These are phyloP conservation scores for Phytophthora agathidicida DNA, from an alignment of 352 stramenopile species.

Conservation along the genomic window DNA sequence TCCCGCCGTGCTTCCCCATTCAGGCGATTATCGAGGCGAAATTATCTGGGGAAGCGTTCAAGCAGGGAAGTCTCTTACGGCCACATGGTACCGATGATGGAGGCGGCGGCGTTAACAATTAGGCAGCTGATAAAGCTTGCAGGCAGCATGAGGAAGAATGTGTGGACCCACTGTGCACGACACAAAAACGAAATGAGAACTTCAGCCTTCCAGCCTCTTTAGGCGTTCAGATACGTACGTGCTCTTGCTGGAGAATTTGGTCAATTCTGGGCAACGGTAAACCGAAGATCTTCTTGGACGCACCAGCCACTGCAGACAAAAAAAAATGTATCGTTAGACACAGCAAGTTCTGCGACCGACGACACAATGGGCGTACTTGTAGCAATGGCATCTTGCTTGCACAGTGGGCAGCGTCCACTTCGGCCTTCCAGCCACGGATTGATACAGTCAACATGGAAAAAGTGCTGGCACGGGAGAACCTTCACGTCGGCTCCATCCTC, in stretches of 20 bases:
- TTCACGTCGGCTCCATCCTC: slow-evolving; percentile 61
- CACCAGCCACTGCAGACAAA: slow-evolving; percentile 39
- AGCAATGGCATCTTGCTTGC: slow-evolving; percentile 82
- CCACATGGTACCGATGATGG: slow-evolving; percentile 80
- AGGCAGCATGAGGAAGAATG: slow-evolving; percentile 83
- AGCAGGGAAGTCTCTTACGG: slow-evolving; percentile 44
- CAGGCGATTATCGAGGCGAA: slow-evolving; percentile 15
- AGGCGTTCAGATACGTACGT: slow-evolving; percentile 62
- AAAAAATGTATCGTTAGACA: slow-evolving; percentile 10
- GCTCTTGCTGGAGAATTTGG: slow-evolving; percentile 78
- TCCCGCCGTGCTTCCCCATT: slow-evolving; percentile 6
- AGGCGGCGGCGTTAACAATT: slow-evolving; percentile 75
- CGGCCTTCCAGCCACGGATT: slow-evolving; percentile 84
- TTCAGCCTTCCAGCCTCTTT: no score
- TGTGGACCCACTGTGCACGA: slow-evolving; percentile 70
- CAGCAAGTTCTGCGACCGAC: background rate
- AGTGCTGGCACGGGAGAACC: slow-evolving; percentile 86
- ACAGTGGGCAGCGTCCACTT: slow-evolving; percentile 82
- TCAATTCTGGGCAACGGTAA: slow-evolving; percentile 61
- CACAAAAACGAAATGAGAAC: slow-evolving; percentile 22
- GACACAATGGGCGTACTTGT: slow-evolving; percentile 38
- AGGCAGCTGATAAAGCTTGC: slow-evolving; percentile 83
- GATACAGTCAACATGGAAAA: slow-evolving; percentile 88
- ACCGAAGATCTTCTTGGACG: slow-evolving; percentile 70
- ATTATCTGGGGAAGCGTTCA: slow-evolving; percentile 1